Base-by-base conservation (phyloP, 2,329 filamentous ascomycete genomes). In the Fusarium hostae region DNA sequence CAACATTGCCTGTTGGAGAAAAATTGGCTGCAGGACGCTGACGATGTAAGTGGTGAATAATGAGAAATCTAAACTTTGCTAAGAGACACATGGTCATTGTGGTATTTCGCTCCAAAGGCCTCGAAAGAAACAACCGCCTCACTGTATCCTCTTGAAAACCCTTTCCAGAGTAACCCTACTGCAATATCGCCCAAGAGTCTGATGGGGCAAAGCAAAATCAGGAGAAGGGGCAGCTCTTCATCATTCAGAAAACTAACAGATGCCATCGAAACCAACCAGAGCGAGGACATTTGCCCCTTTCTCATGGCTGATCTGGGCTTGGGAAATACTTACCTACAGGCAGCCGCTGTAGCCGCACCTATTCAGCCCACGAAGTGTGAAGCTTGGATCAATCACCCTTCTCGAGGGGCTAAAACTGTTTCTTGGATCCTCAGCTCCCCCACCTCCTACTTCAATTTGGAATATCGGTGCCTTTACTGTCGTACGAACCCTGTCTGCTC, bases 321-420 rank as follows among this genome's bases (percentile, higher is more conserved):
- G 18, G 34, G 18, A 32, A 55, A 7, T 32, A 13, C 32, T 48
- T 24, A 66, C 52, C 32, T 32, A 43, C 44, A 40, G 44, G 28
- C 47, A 34, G 35, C 66, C 45, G 37, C 45, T 60, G 32, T 32
- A 56, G 37, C 39, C 51, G 43, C 32, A 51, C 41, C 40, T 44
- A 15, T 39, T 37, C 57, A 37, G 54, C n/a, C 22, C 41, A 24
- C 28, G 39, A 18, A 24, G 30, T 26, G 24, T 41, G 34, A 65
- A 58, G 39, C 64, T 47, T 62, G 51, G 47, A 55, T 68, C 45
- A 48, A 28, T 20, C 34, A n/a, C 34, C 43, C 40, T 61, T 52
- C 32, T 50, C 11, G 18, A 22, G 35, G 28, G 51, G 13, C 28
- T 34, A 48, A 43, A 40, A 26, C 39, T 51, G 40, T 22, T 40